phyloP scores from a whole-genome alignment of 345 rosid genomes.

The Kernera saxatilis region DNA sequence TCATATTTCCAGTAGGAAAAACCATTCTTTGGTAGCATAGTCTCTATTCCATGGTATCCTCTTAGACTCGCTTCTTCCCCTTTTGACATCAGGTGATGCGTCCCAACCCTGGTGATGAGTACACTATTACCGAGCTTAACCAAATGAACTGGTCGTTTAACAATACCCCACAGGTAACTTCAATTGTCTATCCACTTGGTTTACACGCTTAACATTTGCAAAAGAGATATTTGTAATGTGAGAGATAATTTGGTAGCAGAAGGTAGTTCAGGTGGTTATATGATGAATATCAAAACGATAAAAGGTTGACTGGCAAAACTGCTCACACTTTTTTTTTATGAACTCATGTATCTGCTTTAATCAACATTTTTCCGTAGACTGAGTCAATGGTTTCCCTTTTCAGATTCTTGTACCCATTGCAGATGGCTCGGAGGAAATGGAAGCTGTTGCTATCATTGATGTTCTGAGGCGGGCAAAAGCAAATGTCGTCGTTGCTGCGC shows the following conservation, averaged over 20 bases:
- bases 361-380: not conserved
- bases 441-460: slow-evolving; percentile 75
- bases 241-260: not conserved
- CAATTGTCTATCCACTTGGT: not conserved
- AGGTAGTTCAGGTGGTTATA: not conserved
- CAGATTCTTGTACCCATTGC: slow-evolving; percentile 95
- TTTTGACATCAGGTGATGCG: slow-evolving; percentile 59
- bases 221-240: not conserved
- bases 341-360: not conserved
- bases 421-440: slow-evolving; percentile 93
- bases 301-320: not conserved
- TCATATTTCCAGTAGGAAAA: not conserved
- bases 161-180: slow-evolving; percentile 51
- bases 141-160: slow-evolving; percentile 60
- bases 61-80: not conserved
- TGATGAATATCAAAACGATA: not conserved
- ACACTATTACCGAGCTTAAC: slow-evolving; percentile 61
- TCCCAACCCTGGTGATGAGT: slow-evolving; percentile 68
- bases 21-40: not conserved
- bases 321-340: not conserved
- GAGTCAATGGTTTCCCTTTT: slow-evolving; percentile 2
- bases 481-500: slow-evolving; percentile 80
- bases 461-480: slow-evolving; percentile 80
- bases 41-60: not conserved
- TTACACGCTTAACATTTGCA: not conserved